Percentiles rank a stretch among this genome's conserved stretches.
Conservation (phyloP, 164 flowering plant genomes). For the Magnolia changhungtana region DNA sequence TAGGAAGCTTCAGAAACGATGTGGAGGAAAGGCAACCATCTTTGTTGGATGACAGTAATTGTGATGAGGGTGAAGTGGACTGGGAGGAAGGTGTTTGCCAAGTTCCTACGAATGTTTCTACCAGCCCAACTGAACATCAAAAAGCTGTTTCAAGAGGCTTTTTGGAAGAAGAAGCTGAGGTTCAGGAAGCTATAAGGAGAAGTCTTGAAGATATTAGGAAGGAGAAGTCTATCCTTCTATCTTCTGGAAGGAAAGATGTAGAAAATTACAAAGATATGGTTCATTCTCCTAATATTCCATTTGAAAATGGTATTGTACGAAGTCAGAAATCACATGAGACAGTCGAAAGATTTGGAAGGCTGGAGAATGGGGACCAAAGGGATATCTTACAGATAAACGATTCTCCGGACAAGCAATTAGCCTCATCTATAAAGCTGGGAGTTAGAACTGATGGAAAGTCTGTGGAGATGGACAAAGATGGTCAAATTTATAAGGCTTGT, state of each 20-base stretch:
- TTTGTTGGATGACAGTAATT: constrained; percentile 15
- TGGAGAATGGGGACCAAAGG: constrained; percentile 7
- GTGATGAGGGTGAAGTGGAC: constrained; percentile 61
- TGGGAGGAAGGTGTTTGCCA: constrained; percentile 70
- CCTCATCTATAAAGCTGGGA: background rate
- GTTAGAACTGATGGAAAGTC: constrained; percentile 12
- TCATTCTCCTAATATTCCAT: constrained; percentile 11
- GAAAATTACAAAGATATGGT: constrained; percentile 14
- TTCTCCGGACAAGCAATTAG: constrained; percentile 16
- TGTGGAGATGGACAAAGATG: constrained; percentile 2
- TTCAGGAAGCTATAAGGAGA: constrained; percentile 87
- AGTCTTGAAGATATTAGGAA: constrained; percentile 54
- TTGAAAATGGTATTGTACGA: constrained; percentile 11
- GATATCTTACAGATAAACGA: constrained; percentile 3
- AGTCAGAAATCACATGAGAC: constrained; percentile 10
- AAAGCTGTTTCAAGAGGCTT: constrained; percentile 41
- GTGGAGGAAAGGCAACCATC: constrained; percentile 18
- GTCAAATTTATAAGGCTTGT: background rate
- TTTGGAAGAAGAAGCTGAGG: constrained; percentile 71
- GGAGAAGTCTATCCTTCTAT: constrained; percentile 12
- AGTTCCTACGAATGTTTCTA: constrained; percentile 18
- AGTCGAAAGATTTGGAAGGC: constrained; percentile 18
- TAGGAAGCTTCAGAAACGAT: constrained; percentile 14
- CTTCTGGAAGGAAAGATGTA: constrained; percentile 13
- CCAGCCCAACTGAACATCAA: constrained; percentile 17